Evolutionary conservation across 768 basidiomycete genomes (phyloP).

Genomic region (Kwoniella europaea): DNA sequence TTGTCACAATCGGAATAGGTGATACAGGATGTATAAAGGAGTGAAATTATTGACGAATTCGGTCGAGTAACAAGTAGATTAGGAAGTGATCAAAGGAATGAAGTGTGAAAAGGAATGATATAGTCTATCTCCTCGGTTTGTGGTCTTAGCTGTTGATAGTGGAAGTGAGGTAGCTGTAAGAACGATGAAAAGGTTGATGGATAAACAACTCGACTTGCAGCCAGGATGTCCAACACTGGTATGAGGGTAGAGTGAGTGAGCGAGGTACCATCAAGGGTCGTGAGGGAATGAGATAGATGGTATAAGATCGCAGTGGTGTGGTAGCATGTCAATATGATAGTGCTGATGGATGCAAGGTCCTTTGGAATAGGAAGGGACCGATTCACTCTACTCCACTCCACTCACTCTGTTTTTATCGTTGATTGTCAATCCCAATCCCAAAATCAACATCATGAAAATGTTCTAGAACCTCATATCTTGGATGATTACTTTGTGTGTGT

Average conservation of each 20-base stretch:
- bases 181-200: conserved; percentile 1
- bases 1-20: neutral
- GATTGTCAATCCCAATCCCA: neutral
- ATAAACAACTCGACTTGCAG: conserved; percentile 11
- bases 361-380: neutral
- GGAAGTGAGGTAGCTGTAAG: neutral
- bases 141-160: neutral
- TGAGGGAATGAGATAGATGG: neutral
- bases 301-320: neutral
- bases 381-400: neutral
- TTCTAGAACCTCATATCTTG: neutral
- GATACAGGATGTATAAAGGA: conserved; percentile 8
- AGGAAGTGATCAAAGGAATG: conserved; percentile 12
- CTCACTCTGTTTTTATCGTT: neutral
- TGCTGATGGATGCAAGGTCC: neutral
- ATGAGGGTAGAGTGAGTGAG: neutral
- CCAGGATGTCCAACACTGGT: neutral
- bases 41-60: conserved; percentile 3
- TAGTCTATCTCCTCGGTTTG: conserved; percentile 7
- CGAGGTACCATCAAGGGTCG: neutral
- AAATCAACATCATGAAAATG: neutral
- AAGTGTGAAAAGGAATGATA: neutral
- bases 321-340: neutral
- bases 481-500: neutral
- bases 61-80: neutral